Evolutionary conservation across 2,329 filamentous ascomycete genomes (phyloP).

Genomic region (Acrodontium crateriforme): DNA sequence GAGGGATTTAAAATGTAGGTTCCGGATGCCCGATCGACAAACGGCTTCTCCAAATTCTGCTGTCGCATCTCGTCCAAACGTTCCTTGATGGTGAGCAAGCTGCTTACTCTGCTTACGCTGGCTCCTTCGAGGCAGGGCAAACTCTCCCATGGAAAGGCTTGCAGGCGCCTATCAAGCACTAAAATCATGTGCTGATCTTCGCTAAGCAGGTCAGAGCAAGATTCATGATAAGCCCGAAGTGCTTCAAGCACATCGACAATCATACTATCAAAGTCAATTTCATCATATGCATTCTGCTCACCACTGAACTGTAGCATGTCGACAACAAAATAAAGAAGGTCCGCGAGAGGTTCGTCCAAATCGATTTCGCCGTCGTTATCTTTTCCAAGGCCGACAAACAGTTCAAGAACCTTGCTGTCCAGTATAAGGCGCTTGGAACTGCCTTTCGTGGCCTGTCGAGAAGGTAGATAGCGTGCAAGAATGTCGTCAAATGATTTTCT

Average conservation of each 20-base stretch:
- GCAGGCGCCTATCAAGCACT: constrained; percentile 79
- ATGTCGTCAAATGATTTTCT: constrained; percentile 64
- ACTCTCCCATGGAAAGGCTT: constrained; percentile 92
- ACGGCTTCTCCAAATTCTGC: constrained; percentile 2
- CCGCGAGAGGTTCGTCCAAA: constrained; percentile 77
- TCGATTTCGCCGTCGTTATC: constrained; percentile 54
- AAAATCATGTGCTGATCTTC: constrained; percentile 60
- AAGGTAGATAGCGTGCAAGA: constrained; percentile 74
- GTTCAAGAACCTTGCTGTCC: constrained; percentile 59
- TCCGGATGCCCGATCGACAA: constrained; percentile 42
- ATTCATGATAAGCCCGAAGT: constrained; percentile 60
- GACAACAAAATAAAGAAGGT: constrained; percentile 89
- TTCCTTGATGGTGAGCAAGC: constrained; percentile 66
- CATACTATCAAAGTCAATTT: constrained; percentile 91
- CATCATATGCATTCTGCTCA: constrained; percentile 91
- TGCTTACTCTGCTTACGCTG: constrained; percentile 78
- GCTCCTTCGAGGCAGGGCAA: constrained; percentile 68
- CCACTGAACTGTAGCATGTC: constrained; percentile 95
- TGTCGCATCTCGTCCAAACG: constrained; percentile 47
- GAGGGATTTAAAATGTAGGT: constrained; percentile 84
- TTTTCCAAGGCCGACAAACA: constrained; percentile 77
- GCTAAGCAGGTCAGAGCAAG: constrained; percentile 20
- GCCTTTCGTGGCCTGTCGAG: constrained; percentile 46
- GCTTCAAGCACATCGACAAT: constrained; percentile 78
- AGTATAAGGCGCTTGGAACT: constrained; percentile 40